Percentiles rank a stretch among this genome's conserved stretches.
Evolutionary conservation across 2,329 filamentous ascomycete genomes (phyloP).

Genomic region (Pleoardoris graminearum): DNA sequence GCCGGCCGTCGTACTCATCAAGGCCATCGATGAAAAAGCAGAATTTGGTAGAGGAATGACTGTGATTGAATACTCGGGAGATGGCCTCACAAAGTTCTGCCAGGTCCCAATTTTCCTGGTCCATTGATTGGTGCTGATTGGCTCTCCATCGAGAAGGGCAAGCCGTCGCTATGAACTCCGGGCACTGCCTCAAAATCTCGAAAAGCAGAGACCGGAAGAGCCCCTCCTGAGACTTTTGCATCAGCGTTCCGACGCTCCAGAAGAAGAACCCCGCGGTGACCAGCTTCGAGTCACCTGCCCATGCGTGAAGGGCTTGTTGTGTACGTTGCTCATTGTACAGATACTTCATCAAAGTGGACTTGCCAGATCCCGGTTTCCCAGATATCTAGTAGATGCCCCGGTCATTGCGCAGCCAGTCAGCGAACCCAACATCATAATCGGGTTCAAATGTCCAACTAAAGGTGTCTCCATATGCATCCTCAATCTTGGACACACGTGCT

Average conservation of each 20-base stretch:
- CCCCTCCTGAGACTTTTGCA: constrained; percentile 26
- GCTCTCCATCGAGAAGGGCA: constrained; percentile 1
- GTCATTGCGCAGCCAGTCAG: background rate
- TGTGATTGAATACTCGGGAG: background rate
- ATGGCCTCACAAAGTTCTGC: background rate
- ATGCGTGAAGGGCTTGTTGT: background rate
- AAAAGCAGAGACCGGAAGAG: constrained; percentile 25
- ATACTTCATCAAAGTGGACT: background rate
- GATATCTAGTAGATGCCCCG: background rate
- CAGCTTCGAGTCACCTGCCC: background rate
- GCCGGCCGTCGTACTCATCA: constrained; percentile 17
- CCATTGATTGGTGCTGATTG: background rate
- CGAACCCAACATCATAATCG: background rate
- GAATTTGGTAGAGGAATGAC: constrained; percentile 11
- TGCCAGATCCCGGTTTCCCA: background rate
- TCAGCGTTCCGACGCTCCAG: constrained; percentile 14
- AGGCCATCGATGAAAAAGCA: constrained; percentile 27
- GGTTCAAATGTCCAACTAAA: constrained; percentile 3
- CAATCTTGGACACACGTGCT: background rate
- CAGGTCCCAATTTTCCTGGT: background rate
- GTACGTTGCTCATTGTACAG: background rate
- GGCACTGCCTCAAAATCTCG: constrained; percentile 15
- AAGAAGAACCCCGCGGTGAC: background rate
- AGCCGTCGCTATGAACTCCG: background rate
- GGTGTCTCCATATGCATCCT: background rate